Evolutionary conservation across 495 filamentous ascomycete genomes (phyloP).

Genomic region (Lindgomyces ingoldianus): DNA sequence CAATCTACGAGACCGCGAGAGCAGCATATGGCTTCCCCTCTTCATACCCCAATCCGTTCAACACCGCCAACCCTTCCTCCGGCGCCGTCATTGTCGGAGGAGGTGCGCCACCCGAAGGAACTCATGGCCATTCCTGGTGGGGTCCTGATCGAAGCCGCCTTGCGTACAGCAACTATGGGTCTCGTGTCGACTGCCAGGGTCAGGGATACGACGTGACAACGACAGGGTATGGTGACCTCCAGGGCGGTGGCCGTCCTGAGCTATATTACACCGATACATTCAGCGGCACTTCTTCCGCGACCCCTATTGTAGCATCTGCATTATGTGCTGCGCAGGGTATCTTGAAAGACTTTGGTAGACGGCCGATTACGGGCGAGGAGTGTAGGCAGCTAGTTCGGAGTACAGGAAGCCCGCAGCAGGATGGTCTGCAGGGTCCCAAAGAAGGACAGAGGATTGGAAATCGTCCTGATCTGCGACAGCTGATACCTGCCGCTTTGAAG

Average conservation of each 20-base stretch:
- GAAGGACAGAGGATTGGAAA: neutral
- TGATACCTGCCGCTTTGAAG: neutral
- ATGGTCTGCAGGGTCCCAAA: neutral
- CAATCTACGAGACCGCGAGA: neutral
- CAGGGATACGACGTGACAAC: neutral
- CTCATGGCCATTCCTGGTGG: neutral
- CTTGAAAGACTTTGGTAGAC: neutral
- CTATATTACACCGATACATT: neutral
- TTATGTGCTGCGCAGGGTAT: neutral
- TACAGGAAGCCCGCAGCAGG: neutral
- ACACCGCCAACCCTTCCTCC: neutral
- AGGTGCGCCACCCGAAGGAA: neutral
- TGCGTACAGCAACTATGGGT: neutral
- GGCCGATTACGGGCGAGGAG: neutral
- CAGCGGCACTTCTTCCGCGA: neutral
- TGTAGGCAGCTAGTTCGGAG: neutral
- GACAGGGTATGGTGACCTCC: neutral
- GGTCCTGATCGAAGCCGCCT: neutral
- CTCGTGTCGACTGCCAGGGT: neutral
- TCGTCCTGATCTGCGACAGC: neutral
- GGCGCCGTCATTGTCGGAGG: neutral
- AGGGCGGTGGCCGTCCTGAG: neutral
- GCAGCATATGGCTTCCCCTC: neutral
- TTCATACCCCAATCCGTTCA: neutral
- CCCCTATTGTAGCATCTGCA: neutral